phyloP scores from a whole-genome alignment of 2,329 filamentous ascomycete species.

The Fusarium lyarnte region DNA sequence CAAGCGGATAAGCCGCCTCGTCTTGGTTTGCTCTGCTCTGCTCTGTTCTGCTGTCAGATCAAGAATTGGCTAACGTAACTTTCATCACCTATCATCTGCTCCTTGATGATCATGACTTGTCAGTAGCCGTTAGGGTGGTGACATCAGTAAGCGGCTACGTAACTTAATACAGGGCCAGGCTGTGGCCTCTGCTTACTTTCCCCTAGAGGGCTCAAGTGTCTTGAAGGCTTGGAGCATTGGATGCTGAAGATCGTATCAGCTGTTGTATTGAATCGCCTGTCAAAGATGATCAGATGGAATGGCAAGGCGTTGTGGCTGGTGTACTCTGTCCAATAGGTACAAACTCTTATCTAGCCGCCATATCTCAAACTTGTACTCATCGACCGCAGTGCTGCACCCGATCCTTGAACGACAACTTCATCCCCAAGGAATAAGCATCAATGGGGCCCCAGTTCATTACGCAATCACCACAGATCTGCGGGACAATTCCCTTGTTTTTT shows the following conservation, averaged over 20 bases:
- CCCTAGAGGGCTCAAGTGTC: conserved; percentile 7
- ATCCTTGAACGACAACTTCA: background rate
- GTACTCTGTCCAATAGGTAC: background rate
- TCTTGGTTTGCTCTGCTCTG: background rate
- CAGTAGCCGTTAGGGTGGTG: conserved; percentile 24
- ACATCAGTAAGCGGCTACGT: conserved; percentile 32
- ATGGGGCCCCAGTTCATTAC: conserved; percentile 24
- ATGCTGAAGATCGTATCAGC: background rate
- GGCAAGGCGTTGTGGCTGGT: conserved; percentile 16
- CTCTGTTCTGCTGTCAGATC: conserved; percentile 25
- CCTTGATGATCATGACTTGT: conserved; percentile 20
- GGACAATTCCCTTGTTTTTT: background rate
- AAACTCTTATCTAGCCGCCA: conserved; percentile 7
- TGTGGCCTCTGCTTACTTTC: conserved; percentile 23
- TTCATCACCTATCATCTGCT: background rate
- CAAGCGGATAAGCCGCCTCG: conserved; percentile 4
- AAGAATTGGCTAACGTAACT: conserved; percentile 4
- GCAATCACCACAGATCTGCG: conserved; percentile 25
- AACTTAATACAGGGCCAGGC: conserved; percentile 7
- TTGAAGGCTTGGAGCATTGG: conserved; percentile 10
- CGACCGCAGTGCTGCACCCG: conserved; percentile 3
- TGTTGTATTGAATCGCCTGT: conserved; percentile 4
- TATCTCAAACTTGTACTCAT: background rate
- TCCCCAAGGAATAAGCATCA: conserved; percentile 21
- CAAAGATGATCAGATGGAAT: conserved; percentile 8